Percentiles rank a stretch among this genome's conserved stretches.
These are phyloP conservation scores for Venturia nashicola DNA, from an alignment of 2,329 filamentous ascomycete genomes.

Conservation along the genomic window DNA sequence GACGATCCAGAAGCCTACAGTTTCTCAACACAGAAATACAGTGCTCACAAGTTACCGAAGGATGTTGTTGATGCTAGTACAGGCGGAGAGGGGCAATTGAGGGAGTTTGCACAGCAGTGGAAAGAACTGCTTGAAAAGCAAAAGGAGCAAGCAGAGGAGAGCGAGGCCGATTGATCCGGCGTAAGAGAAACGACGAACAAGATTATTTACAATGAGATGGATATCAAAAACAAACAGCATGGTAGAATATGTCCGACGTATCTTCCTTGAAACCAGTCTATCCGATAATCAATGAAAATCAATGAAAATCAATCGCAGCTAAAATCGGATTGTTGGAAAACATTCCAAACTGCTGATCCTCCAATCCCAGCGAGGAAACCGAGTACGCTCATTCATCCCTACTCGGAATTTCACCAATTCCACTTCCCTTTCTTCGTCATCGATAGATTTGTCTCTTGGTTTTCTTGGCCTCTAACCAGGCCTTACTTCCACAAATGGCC, in stretches of 20 bases:
- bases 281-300: not conserved
- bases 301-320: too few species aligned
- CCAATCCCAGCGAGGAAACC: too few species aligned
- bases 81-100: constrained; percentile 55
- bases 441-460: too few species aligned
- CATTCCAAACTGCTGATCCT: too few species aligned
- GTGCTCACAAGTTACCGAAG: constrained; percentile 86
- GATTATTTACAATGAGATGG: not conserved
- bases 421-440: too few species aligned
- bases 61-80: constrained; percentile 65
- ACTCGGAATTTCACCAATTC: too few species aligned
- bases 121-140: constrained; percentile 26
- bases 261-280: not conserved
- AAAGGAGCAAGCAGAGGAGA: constrained; percentile 19
- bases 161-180: constrained; percentile 21
- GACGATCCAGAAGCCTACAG: constrained; percentile 83
- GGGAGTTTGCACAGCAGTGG: constrained; percentile 48
- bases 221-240: not conserved
- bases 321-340: too few species aligned
- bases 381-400: too few species aligned
- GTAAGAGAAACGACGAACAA: too few species aligned
- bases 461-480: too few species aligned
- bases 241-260: not conserved
- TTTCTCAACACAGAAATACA: constrained; percentile 77
- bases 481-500: too few species aligned